Evolutionary conservation across 495 filamentous ascomycete genomes (phyloP).

Genomic region (Penicillium diatomitis): DNA sequence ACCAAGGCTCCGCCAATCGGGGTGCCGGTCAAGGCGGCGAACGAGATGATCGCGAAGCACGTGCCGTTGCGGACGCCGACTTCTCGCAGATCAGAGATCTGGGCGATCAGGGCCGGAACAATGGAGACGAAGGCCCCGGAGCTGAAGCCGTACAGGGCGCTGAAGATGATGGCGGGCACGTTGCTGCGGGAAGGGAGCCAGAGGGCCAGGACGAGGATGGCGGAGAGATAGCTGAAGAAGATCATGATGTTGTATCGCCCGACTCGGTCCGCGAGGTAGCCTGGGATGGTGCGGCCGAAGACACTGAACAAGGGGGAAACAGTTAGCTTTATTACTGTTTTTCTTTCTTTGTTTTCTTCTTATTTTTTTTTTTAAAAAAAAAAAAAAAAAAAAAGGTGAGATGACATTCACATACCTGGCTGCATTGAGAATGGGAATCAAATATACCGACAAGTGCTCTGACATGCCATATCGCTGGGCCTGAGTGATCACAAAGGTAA

Average conservation of each 20-base stretch:
- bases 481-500: conserved; percentile 59
- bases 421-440: conserved; percentile 65
- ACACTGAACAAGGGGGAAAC: too few species aligned
- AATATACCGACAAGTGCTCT: conserved; percentile 46
- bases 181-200: conserved; percentile 57
- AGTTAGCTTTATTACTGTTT: too few species aligned
- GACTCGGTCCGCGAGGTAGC: conserved; percentile 60
- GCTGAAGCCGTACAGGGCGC: conserved; percentile 60
- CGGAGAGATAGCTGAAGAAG: conserved; percentile 47
- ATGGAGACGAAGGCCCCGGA: conserved; percentile 65
- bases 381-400: not conserved
- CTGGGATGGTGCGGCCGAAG: conserved; percentile 65
- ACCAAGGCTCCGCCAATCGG: conserved; percentile 70
- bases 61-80: conserved; percentile 67
- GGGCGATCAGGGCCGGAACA: conserved; percentile 48
- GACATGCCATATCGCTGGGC: conserved; percentile 54
- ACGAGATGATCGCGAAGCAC: conserved; percentile 50
- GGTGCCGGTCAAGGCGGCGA: conserved; percentile 59
- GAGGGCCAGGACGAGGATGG: conserved; percentile 56
- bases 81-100: conserved; percentile 62
- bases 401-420: too few species aligned
- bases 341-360: too few species aligned
- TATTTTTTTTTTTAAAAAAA: too few species aligned
- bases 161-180: conserved; percentile 55
- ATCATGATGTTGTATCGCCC: conserved; percentile 71